These are phyloP conservation scores for Choricystis sp. DNA, from an alignment of 139 green algal species.

Conservation along the genomic window DNA sequence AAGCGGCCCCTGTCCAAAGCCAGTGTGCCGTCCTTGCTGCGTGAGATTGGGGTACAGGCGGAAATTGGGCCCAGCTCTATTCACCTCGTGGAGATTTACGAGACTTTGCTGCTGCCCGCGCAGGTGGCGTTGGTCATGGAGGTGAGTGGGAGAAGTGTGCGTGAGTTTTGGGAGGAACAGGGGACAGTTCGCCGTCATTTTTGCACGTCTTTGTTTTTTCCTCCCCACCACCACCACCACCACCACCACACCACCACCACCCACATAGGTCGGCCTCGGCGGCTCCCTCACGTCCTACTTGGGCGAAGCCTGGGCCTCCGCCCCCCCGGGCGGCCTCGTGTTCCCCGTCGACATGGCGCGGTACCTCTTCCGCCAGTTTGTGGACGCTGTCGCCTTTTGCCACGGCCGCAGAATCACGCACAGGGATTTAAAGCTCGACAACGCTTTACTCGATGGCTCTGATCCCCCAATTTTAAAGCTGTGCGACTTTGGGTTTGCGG, in stretches of 20 bases:
- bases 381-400: conserved; percentile 39
- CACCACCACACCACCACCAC: too few relatives aligned
- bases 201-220: too few relatives aligned
- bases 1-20: not conserved
- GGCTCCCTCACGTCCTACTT: conserved; percentile 14
- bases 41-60: not conserved
- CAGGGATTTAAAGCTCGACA: conserved; percentile 54
- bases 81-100: not conserved
- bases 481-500: conserved; percentile 55
- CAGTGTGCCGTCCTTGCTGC: not conserved
- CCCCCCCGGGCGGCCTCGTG: conserved; percentile 17
- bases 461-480: conserved; percentile 49
- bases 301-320: conserved; percentile 5
- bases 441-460: conserved; percentile 50
- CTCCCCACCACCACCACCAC: too few relatives aligned
- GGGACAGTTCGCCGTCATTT: too few relatives aligned
- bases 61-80: not conserved
- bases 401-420: conserved; percentile 19
- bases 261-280: conserved; percentile 41
- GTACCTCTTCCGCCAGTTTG: conserved; percentile 54
- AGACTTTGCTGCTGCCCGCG: too few relatives aligned
- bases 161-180: too few relatives aligned
- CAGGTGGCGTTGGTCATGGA: too few relatives aligned
- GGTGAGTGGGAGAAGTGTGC: too few relatives aligned
- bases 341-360: conserved; percentile 15